Conservation (phyloP, 331 rosid genomes). For the Acacia concinna region DNA sequence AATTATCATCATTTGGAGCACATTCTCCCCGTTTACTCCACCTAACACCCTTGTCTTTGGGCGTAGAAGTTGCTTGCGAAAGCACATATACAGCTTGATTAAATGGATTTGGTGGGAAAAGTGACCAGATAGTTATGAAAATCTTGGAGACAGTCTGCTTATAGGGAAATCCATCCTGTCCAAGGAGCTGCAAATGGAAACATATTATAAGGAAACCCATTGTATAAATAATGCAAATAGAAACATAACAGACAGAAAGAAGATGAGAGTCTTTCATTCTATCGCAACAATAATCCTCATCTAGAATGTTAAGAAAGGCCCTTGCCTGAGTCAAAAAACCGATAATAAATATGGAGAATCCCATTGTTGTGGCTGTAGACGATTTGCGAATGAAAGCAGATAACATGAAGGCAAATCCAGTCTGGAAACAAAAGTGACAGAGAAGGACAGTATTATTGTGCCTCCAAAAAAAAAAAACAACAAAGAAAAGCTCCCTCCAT, state of each 20-base stretch:
- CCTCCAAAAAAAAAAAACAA: neutral
- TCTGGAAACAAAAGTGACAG: conserved; percentile 44
- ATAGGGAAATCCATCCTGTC: conserved; percentile 63
- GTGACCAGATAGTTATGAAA: conserved; percentile 54
- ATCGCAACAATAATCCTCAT: conserved; percentile 3
- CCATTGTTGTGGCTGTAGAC: conserved; percentile 71
- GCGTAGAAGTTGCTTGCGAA: conserved; percentile 48
- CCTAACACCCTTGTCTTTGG: conserved; percentile 65
- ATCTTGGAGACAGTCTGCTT: neutral
- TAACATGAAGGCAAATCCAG: conserved; percentile 81
- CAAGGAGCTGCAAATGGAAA: conserved; percentile 51
- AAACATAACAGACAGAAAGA: conserved; percentile 25
- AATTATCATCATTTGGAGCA: conserved; percentile 33
- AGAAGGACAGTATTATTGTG: neutral
- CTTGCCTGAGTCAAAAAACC: conserved; percentile 81
- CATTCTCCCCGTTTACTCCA: conserved; percentile 74
- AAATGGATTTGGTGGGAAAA: conserved; percentile 88
- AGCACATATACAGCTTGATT: conserved; percentile 62
- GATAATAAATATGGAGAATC: conserved; percentile 62
- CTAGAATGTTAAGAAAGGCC: conserved; percentile 23
- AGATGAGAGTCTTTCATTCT: conserved; percentile 24
- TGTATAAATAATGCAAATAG: no score
- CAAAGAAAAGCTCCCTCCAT: neutral
- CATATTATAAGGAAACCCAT: no score
- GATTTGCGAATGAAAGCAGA: conserved; percentile 80